Base-by-base conservation (phyloP, 805 yeast genomes). In the Candida quercuum region DNA sequence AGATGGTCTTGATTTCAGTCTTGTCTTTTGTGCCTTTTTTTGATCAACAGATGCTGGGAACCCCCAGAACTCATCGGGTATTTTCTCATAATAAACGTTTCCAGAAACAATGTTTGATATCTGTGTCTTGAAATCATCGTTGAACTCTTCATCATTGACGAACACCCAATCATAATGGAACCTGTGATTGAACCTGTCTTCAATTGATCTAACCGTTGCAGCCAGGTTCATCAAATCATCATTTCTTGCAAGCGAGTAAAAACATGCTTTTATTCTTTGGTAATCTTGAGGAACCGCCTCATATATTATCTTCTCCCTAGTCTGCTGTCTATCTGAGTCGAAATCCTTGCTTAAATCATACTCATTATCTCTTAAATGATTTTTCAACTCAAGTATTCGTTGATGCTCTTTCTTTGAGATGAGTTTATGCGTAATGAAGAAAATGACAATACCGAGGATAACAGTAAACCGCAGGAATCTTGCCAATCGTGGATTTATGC, bases 81-180 rank as follows among this genome's bases (percentile, higher is more conserved):
- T 64, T 21, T 42, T 44, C 2, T 68, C 69, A 46, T 71, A 76
- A 5, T 48, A 51, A 2, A 63, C 64, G 7, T 52, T 53, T 0
- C 78, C 75, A 21, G 76, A 67, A 3, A 67, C 60, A 9, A 50
- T 36, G 7, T 45, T 45, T 5, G 56, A 27, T 0, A 72, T 53
- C 17, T 51, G 47, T 12, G 41, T 35, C 17, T 60, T 59, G 42
- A 75, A 72, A 7, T 64, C 63, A 1, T 51, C 45, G 3, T 62
- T 48, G 45, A 75, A 75, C 1, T 64, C 66, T 38, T 62, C 60
- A 43, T 75, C 70, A 44, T 74, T 75, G 20, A 70, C 54, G 46
- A 75, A 86, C 15, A 84, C 84, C 95, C 95, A 86, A 46, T 89
- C 95, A 54, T 86, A 86, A 41, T 79, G 69, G 64, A 62, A 85